Percentiles rank a stretch among this genome's conserved stretches.
Conservation (phyloP, 495 filamentous ascomycete genomes). For the Aspergillus egyptiacus region DNA sequence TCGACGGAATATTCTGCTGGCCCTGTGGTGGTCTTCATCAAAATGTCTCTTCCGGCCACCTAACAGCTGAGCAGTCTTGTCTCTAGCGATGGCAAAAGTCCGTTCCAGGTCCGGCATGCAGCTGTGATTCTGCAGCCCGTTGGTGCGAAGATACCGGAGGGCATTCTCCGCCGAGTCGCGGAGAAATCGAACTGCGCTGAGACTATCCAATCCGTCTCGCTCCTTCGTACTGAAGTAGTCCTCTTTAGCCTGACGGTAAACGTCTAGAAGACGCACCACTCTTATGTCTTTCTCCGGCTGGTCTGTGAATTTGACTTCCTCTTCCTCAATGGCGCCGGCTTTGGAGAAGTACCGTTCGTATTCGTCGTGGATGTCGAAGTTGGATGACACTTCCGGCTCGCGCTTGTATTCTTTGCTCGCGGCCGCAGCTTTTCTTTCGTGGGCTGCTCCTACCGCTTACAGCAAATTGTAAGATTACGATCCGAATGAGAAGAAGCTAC, state of each 20-base stretch:
- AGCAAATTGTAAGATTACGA: background rate
- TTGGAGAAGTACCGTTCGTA: conserved; percentile 1
- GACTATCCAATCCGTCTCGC: conserved; percentile 16
- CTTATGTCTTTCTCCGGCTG: background rate
- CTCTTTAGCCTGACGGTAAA: conserved; percentile 35
- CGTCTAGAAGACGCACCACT: conserved; percentile 27
- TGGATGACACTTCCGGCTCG: background rate
- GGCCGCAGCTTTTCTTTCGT: background rate
- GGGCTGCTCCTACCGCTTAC: background rate
- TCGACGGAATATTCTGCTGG: background rate
- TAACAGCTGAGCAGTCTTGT: conserved; percentile 31
- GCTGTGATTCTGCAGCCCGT: conserved; percentile 18
- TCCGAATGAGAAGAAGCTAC: background rate
- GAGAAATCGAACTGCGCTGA: conserved; percentile 38
- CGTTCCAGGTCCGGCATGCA: conserved; percentile 30
- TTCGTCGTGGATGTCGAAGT: background rate
- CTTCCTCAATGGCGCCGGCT: background rate
- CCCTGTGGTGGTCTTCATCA: conserved; percentile 16
- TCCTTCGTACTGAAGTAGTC: conserved; percentile 29
- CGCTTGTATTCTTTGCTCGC: background rate
- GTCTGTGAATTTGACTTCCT: background rate
- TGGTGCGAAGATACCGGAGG: conserved; percentile 28
- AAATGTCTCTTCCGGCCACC: conserved; percentile 44
- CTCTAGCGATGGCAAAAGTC: conserved; percentile 23
- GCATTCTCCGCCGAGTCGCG: conserved; percentile 46